Evolutionary conservation across 805 yeast species (phyloP), one percentile per base, ranked within the genome.

Genomic region (Starmerella floris): DNA sequence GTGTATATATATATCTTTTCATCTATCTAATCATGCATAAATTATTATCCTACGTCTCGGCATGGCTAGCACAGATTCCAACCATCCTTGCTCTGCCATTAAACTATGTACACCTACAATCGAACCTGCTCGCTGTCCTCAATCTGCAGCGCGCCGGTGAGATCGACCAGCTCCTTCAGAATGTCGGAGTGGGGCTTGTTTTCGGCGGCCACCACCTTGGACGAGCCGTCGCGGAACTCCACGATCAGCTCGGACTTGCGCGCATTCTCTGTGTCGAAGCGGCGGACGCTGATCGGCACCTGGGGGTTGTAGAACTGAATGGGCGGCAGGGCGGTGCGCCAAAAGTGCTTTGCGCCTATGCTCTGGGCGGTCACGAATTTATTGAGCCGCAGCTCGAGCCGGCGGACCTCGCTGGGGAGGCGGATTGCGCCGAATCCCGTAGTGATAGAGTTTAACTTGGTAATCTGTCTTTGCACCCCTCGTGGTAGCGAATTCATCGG

Each of bases 261-360:
- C 2, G 78, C 79, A 31, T 62, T 59, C 15, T 55, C 54, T 17
- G 69, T 71, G 38, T 62, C 64, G 21, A 80, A 67, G 51, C 85
- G 67, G 13, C 70, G 63, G 28, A 83, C 78, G 21, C 69, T 67
- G 43, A 83, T 74, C 21, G 74, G 70, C 23, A 81, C 56, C 35
- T 65, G 63, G n/a, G 88, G 87, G 60, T 85, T 85, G 64, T 83
- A 87, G 60, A 81, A 85, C 58, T 75, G 77, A 49, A 85, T 67
- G 5, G 85, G 75, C 22, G 91, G 93, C 44, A 85, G 65, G 61
- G 75, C 72, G 40, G 67, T 63, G 52, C 73, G 74, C 91, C 93
- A 82, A 62, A 85, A 83, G 51, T 72, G 71, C 53, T 77, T 74
- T 3, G 57, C 55, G 15, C 57, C 56, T 23, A 36, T 22, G 34